A percentile compares a stretch with the other conserved stretches of the same genome.
Evolutionary conservation across 2,329 filamentous ascomycete species (phyloP).

Genomic region (Ceratocystiopsis minuta): DNA sequence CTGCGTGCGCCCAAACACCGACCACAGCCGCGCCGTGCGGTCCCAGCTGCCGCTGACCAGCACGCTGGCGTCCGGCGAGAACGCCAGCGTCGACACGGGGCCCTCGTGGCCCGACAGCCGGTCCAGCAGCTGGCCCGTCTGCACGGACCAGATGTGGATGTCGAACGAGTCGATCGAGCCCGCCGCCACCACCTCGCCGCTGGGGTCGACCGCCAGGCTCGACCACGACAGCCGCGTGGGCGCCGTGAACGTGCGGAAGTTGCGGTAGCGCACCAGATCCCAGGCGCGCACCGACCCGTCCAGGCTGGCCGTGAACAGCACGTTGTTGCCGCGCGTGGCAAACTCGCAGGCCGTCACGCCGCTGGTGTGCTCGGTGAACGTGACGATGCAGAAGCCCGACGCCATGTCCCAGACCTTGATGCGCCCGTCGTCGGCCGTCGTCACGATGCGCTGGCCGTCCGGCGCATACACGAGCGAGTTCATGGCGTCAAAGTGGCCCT

Average conservation of each 20-base stretch:
- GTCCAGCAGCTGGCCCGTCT: conserved; percentile 89
- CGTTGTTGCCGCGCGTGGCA: conserved; percentile 85
- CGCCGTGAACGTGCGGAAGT: conserved; percentile 93
- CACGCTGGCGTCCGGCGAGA: conserved; percentile 68
- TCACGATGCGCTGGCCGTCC: conserved; percentile 83
- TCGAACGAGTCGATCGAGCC: conserved; percentile 93
- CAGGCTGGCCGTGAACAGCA: conserved; percentile 85
- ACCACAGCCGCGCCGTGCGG: conserved; percentile 88
- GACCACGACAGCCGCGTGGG: conserved; percentile 83
- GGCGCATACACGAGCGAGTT: conserved; percentile 87
- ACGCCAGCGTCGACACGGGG: conserved; percentile 73
- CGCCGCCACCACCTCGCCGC: conserved; percentile 87
- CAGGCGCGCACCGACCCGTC: conserved; percentile 90
- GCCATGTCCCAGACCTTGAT: conserved; percentile 97
- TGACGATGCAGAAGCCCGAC: conserved; percentile 94
- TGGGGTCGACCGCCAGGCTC: conserved; percentile 88
- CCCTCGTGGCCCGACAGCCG: conserved; percentile 84
- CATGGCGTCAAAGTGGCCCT: conserved; percentile 92
- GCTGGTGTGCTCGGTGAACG: conserved; percentile 91
- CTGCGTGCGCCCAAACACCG: conserved; percentile 81
- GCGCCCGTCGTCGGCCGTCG: conserved; percentile 89
- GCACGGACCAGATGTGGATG: conserved; percentile 95
- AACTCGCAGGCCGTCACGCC: conserved; percentile 91
- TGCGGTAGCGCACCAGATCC: conserved; percentile 90
- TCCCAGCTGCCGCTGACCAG: conserved; percentile 94